These are phyloP conservation scores for Astathelohania contejeani DNA, from an alignment of 371 early-diverging fungal species.

Conservation along the genomic window DNA sequence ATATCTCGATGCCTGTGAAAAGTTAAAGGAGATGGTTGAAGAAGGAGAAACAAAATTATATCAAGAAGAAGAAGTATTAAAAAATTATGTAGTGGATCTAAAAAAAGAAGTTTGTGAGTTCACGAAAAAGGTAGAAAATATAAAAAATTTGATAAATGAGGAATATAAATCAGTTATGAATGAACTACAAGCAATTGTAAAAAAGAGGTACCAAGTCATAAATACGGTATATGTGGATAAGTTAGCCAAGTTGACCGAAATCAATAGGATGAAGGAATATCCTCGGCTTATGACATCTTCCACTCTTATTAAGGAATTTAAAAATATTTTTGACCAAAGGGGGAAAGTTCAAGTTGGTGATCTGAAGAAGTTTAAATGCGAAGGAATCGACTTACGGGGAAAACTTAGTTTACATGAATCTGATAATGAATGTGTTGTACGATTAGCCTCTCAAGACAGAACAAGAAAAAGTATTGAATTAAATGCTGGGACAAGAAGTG, in stretches of 20 bases:
- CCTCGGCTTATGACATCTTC: not conserved
- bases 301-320: not conserved
- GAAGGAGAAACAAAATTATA: not conserved
- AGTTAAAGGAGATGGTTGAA: not conserved
- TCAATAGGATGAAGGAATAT: not conserved
- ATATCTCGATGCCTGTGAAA: constrained; percentile 48
- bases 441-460: not conserved
- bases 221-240: not conserved
- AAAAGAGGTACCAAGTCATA: constrained; percentile 1
- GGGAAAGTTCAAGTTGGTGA: not conserved
- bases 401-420: not conserved
- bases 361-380: not conserved
- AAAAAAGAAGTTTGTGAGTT: not conserved
- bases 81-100: not conserved
- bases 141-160: not conserved
- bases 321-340: not conserved
- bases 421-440: not conserved
- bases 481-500: constrained; percentile 22
- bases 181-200: not conserved
- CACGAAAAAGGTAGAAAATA: not conserved
- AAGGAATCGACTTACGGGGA: not conserved
- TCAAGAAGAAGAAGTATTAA: not conserved
- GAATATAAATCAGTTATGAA: constrained; percentile 1
- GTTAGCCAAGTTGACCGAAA: not conserved
- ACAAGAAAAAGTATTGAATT: constrained; percentile 23